Percentiles rank a stretch among this genome's conserved stretches.
These are phyloP conservation scores for Aspergillus ochraceoroseus DNA, from an alignment of 2,329 filamentous ascomycete genomes.

Conservation along the genomic window DNA sequence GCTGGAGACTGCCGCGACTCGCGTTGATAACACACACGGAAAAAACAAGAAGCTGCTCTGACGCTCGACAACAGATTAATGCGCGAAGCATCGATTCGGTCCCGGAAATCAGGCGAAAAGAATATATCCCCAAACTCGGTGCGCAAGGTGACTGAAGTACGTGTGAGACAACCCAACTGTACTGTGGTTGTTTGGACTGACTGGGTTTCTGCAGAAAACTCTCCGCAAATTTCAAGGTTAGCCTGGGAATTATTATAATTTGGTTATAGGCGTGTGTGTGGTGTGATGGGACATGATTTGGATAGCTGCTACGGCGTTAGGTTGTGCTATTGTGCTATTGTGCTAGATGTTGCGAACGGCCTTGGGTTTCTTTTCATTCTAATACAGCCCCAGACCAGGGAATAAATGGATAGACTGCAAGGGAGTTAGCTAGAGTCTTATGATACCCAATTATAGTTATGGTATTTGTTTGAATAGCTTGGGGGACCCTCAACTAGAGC, in stretches of 20 bases:
- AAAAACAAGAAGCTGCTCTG: background rate
- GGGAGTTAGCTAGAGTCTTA: slow-evolving; percentile 12
- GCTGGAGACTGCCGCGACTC: too few relatives aligned
- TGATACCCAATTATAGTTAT: slow-evolving; percentile 17
- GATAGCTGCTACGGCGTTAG: too few relatives aligned
- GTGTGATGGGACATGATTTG: too few relatives aligned
- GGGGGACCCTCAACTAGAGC: background rate
- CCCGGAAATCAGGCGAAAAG: slow-evolving; percentile 68
- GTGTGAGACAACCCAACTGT: slow-evolving; percentile 22
- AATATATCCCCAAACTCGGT: slow-evolving; percentile 70
- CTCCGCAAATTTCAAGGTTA: slow-evolving; percentile 65
- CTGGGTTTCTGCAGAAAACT: slow-evolving; percentile 49
- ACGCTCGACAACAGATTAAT: slow-evolving; percentile 54
- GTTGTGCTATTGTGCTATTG: too few relatives aligned
- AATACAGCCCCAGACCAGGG: background rate
- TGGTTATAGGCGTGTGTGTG: background rate
- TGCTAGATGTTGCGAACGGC: too few relatives aligned
- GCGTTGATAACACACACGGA: too few relatives aligned
- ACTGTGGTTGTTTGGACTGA: slow-evolving; percentile 7
- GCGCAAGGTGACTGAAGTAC: slow-evolving; percentile 69
- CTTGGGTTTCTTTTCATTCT: too few relatives aligned
- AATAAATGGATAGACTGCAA: slow-evolving; percentile 1
- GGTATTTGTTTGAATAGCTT: background rate
- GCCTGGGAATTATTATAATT: too few relatives aligned
- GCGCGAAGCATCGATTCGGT: slow-evolving; percentile 71